phyloP scores from a whole-genome alignment of 345 rosid genomes.

The Eucalyptus urophylla region DNA sequence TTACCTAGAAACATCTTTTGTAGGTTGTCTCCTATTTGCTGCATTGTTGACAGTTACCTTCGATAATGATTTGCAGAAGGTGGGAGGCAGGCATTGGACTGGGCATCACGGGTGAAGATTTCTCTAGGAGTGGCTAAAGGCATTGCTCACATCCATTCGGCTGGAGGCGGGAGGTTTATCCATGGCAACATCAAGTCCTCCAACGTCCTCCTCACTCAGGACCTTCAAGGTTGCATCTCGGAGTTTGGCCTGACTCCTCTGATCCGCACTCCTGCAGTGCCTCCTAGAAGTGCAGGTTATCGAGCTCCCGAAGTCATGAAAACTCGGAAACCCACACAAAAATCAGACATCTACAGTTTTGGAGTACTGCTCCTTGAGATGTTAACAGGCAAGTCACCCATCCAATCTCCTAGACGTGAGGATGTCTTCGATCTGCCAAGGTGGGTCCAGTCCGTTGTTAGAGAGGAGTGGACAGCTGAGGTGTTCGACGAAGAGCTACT shows the following conservation, averaged over 20 bases:
- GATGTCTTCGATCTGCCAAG: constrained; percentile 69
- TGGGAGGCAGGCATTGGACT: constrained; percentile 40
- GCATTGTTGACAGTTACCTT: neutral
- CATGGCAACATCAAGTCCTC: constrained; percentile 83
- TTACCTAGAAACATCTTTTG: neutral
- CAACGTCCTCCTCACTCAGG: constrained; percentile 55
- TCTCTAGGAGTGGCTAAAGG: constrained; percentile 69
- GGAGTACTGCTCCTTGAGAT: constrained; percentile 80
- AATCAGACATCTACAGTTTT: constrained; percentile 72
- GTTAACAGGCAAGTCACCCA: constrained; percentile 82
- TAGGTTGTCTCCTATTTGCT: neutral
- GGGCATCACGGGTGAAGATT: constrained; percentile 70
- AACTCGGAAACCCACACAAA: constrained; percentile 42
- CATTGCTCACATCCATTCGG: constrained; percentile 58
- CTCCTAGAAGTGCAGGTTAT: constrained; percentile 61
- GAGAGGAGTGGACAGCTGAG: constrained; percentile 94
- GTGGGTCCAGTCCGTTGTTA: constrained; percentile 86
- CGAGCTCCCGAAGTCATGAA: constrained; percentile 70
- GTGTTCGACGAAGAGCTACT: constrained; percentile 78
- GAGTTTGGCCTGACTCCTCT: constrained; percentile 65
- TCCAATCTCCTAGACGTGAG: constrained; percentile 42
- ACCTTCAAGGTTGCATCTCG: constrained; percentile 42
- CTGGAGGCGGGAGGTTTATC: constrained; percentile 40
- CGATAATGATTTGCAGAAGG: constrained; percentile 1
- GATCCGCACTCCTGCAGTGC: constrained; percentile 38